Evolutionary conservation across 768 basidiomycete genomes (phyloP).

Genomic region (Pholiota conissans): DNA sequence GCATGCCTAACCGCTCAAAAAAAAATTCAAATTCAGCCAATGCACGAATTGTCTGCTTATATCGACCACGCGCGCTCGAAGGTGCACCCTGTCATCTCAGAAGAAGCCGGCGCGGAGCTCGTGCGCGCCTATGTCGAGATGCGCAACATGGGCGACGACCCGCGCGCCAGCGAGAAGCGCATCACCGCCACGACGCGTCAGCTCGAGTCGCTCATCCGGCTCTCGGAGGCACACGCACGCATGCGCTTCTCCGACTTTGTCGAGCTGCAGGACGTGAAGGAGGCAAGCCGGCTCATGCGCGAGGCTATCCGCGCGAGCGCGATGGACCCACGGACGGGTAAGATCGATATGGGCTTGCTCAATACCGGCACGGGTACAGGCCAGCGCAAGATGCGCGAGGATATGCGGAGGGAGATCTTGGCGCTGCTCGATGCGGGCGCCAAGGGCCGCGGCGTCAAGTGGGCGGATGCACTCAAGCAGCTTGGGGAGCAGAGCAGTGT

Average conservation of each 20-base stretch:
- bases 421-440: conserved; percentile 56
- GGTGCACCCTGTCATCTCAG: conserved; percentile 84
- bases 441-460: conserved; percentile 64
- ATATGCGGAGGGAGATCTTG: conserved; percentile 83
- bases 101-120: conserved; percentile 82
- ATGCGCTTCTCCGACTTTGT: conserved; percentile 93
- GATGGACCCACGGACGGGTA: conserved; percentile 94
- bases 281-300: conserved; percentile 93
- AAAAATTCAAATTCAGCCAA: conserved; percentile 56
- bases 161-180: conserved; percentile 83
- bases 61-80: conserved; percentile 90
- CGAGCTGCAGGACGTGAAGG: conserved; percentile 82
- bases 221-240: conserved; percentile 94
- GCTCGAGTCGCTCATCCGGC: conserved; percentile 94
- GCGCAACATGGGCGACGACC: conserved; percentile 89
- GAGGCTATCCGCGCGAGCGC: conserved; percentile 94
- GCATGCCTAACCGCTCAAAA: no score
- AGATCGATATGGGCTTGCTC: conserved; percentile 95
- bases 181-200: conserved; percentile 99
- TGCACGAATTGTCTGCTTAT: conserved; percentile 90
- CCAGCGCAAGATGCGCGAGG: conserved; percentile 83
- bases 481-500: conserved; percentile 86
- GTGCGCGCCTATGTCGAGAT: conserved; percentile 91
- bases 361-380: conserved; percentile 91
- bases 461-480: conserved; percentile 78